Base-by-base conservation (phyloP, 352 stramenopile genomes). In the Globisporangium rhizosaccharum region DNA sequence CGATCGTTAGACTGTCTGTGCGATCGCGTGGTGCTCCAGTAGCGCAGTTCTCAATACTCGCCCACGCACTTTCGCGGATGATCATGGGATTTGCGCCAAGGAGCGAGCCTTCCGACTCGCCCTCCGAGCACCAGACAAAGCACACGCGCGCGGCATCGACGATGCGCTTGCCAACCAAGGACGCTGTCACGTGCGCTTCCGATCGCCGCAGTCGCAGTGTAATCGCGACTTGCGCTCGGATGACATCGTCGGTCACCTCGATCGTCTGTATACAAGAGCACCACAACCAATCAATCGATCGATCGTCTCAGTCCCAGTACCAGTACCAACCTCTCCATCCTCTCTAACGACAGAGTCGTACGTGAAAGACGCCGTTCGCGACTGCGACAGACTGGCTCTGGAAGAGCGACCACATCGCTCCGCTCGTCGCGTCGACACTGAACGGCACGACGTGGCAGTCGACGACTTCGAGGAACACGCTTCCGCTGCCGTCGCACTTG, bases 391-490 rank as follows among this genome's bases (percentile, higher is more conserved):
- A 20, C 15, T 50, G 33, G 3, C n/a, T 17, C 8, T 17, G 51
- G 18, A 63, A 18, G 0, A 58, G 30, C 15, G 51, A 41, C 57
- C 57, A 63, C 5, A 63, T 20, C 14, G 49, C 57, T 10, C 5
- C 15, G 7, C 12, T 37, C 4, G 28, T 53, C 6, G 17, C 26
- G 5, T 37, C 37, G 33, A 37, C 33, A 11, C 33, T 37, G 28
- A 63, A 63, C 6, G 50, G 50, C 12, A 63, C 6, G 11, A 46
- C 12, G 12, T 28, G 51, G 50, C 41, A 58, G 44, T 57, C 57
- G 4, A 53, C 15, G 18, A 58, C 36, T 26, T 63, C 50, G 23
- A 63, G 30, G 11, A 45, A 51, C n/a, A 58, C 48, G n/a, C 30
- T 8, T 33, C 51, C 50, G 26, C 20, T 2, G 9, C 14, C 25